Conservation (phyloP, 805 yeast genomes). For the Ogataea angusta region DNA sequence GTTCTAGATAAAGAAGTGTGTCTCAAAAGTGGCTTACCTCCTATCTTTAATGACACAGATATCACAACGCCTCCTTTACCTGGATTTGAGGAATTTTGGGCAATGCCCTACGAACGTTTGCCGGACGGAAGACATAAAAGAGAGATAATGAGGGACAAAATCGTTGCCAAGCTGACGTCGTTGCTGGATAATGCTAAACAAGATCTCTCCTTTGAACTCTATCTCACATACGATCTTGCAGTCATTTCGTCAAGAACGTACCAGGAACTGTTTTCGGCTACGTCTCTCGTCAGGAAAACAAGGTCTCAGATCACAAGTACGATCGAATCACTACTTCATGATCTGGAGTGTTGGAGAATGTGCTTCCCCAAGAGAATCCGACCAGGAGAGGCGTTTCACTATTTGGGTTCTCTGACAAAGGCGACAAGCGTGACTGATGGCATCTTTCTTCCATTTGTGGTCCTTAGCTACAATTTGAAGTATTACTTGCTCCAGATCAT, state of each 20-base stretch:
- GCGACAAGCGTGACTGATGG: neutral
- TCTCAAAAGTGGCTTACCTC: constrained; percentile 47
- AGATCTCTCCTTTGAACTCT: constrained; percentile 10
- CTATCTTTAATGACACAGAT: constrained; percentile 42
- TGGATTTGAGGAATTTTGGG: constrained; percentile 25
- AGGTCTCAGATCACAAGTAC: constrained; percentile 14
- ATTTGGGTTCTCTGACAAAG: neutral
- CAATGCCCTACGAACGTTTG: constrained; percentile 11
- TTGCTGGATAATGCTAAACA: neutral
- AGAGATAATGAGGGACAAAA: constrained; percentile 6
- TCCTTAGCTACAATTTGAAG: constrained; percentile 21
- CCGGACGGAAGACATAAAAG: constrained; percentile 14
- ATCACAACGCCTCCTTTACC: constrained; percentile 32
- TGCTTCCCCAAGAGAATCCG: constrained; percentile 27
- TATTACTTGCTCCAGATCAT: constrained; percentile 29
- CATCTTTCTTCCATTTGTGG: constrained; percentile 10
- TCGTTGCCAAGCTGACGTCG: constrained; percentile 10
- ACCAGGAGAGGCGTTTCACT: constrained; percentile 15
- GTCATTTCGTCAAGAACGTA: constrained; percentile 27
- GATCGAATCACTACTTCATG: constrained; percentile 18
- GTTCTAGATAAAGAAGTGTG: constrained; percentile 44
- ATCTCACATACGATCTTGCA: constrained; percentile 23
- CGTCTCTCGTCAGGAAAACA: constrained; percentile 22
- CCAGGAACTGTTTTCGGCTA: constrained; percentile 29
- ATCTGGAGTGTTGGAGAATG: constrained; percentile 29